These are phyloP conservation scores for Monosporascus sp. DNA, from an alignment of 2,329 filamentous ascomycete species.

Conservation along the genomic window DNA sequence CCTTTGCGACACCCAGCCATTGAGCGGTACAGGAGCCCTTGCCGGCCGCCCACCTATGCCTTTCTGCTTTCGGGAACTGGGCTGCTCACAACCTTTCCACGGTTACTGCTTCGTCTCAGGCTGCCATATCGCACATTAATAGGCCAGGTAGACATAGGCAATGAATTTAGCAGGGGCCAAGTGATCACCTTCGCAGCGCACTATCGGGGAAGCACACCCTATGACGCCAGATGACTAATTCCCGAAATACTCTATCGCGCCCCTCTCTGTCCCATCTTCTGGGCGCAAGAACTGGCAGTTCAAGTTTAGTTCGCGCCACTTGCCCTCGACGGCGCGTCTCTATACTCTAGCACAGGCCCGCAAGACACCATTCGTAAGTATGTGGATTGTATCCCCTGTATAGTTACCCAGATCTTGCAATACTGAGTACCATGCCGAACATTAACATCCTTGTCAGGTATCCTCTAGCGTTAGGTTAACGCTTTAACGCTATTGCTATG, in stretches of 20 bases:
- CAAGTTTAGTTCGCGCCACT: background rate
- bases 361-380: background rate
- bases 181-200: background rate
- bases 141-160: background rate
- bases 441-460: too few species aligned
- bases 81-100: too few species aligned
- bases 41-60: too few species aligned
- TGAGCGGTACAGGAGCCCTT: too few species aligned
- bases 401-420: background rate
- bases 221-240: background rate
- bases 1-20: too few species aligned
- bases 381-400: background rate
- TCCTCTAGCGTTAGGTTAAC: too few species aligned
- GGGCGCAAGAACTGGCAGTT: background rate
- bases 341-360: background rate
- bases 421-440: too few species aligned
- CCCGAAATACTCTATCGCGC: background rate
- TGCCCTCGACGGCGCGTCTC: background rate
- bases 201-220: background rate
- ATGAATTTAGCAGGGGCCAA: background rate
- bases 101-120: too few species aligned
- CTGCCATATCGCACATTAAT: background rate
- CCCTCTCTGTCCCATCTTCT: background rate
- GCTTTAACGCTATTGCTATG: too few species aligned
- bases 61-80: too few species aligned